Percentiles rank a stretch among this genome's conserved stretches.
phyloP scores from a whole-genome alignment of 225 moss, liverwort and hornwort species.

The Thuidium tamariscinum region DNA sequence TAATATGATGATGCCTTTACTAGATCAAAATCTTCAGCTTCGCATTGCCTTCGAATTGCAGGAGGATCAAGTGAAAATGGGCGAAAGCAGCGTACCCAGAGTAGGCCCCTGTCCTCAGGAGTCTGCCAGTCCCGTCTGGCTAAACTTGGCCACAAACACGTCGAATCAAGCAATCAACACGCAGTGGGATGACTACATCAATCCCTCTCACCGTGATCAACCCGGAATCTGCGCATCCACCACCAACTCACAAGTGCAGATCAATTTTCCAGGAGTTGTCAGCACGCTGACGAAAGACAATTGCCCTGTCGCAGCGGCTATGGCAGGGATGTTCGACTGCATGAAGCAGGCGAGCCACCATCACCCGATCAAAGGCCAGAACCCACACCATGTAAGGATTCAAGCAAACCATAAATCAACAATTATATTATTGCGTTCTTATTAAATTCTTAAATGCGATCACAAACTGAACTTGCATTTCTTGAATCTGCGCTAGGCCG shows the following conservation, averaged over 20 bases:
- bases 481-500: neutral
- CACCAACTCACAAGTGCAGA: slow-evolving; percentile 13
- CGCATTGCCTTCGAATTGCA: neutral
- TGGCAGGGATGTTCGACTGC: slow-evolving; percentile 42
- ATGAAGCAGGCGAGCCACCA: slow-evolving; percentile 9
- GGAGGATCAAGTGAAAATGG: slow-evolving; percentile 6
- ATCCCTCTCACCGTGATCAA: slow-evolving; percentile 4
- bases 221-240: slow-evolving; percentile 8
- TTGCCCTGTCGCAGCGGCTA: slow-evolving; percentile 33
- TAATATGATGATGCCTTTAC: neutral
- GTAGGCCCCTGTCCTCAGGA: neutral
- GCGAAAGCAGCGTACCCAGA: neutral
- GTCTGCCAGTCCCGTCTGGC: neutral
- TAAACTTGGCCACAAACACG: slow-evolving; percentile 6
- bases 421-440: neutral
- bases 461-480: neutral
- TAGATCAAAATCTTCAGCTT: neutral
- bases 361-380: slow-evolving; percentile 3
- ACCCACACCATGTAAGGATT: slow-evolving; percentile 5
- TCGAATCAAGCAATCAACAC: neutral
- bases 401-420: neutral
- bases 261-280: slow-evolving; percentile 9
- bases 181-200: slow-evolving; percentile 11
- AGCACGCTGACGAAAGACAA: slow-evolving; percentile 14
- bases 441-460: neutral